Percentiles rank a stretch among this genome's conserved stretches.
These are phyloP conservation scores for Hypsizygus ulmarius DNA, from an alignment of 1,284 basidiomycete genomes.

Conservation along the genomic window DNA sequence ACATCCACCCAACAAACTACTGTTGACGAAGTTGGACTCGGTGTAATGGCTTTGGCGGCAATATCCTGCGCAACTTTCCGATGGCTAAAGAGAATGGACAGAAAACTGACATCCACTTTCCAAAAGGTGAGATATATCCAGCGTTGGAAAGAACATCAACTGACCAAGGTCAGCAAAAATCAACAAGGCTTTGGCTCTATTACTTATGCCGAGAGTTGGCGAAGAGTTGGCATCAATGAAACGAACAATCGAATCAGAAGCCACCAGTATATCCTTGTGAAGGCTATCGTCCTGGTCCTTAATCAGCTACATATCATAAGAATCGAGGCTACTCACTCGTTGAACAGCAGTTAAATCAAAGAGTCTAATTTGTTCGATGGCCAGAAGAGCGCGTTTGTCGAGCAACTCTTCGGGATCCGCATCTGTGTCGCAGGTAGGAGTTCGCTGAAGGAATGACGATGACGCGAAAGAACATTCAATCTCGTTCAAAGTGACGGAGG, in stretches of 20 bases:
- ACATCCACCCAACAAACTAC: conserved; percentile 63
- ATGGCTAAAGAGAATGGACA: conserved; percentile 47
- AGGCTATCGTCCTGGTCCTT: conserved; percentile 31
- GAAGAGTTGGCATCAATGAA: conserved; percentile 32
- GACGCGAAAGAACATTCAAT: conserved; percentile 1
- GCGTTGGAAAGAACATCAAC: conserved; percentile 7
- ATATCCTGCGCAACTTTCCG: conserved; percentile 45
- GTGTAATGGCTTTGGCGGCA: conserved; percentile 29
- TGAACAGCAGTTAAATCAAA: conserved; percentile 21
- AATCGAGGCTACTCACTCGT: conserved; percentile 19
- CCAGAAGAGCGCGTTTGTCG: conserved; percentile 13
- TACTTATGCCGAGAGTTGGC: neutral
- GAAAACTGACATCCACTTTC: conserved; percentile 31
- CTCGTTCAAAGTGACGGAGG: neutral
- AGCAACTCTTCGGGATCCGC: conserved; percentile 6
- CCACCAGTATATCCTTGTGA: conserved; percentile 31
- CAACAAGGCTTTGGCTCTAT: conserved; percentile 7
- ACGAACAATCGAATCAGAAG: conserved; percentile 24
- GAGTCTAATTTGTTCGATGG: conserved; percentile 16
- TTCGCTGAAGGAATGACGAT: neutral
- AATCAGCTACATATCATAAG: neutral
- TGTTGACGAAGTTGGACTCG: conserved; percentile 25
- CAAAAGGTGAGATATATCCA: conserved; percentile 12
- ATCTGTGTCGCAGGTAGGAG: neutral
- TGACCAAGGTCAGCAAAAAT: conserved; percentile 20